Evolutionary conservation across 768 basidiomycete species (phyloP), one percentile per base, ranked within the genome.

Genomic region (Cubamyces lactineus): DNA sequence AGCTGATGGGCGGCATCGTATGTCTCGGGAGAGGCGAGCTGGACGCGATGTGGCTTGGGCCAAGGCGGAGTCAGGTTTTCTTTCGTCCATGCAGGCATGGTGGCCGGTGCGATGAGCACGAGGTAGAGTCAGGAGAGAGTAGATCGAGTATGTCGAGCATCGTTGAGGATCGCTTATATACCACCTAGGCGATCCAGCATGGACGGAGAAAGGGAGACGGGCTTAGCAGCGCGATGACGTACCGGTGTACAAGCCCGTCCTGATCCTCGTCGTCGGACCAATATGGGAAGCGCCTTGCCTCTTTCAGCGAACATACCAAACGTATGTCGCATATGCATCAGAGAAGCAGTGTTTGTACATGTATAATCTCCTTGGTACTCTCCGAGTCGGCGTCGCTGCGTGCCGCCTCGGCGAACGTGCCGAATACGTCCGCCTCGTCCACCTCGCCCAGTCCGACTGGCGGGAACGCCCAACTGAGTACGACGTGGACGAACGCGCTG

Each of bases 361-460:
- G 34, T 34, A 34, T 47, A 6, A 23, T 24, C 19, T 23, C 46
- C 46, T 47, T 47, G 1, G 23, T 24, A 13, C 46, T 47, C 23
- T 47, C 46, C 46, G 23, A 23, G 23, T 47, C 46, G 12, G 13
- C n/a, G 7, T 47, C 46, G 46, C 46, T 47, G 5, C 23, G 12
- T 23, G 9, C 46, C n/a, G 23, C 4, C 9, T 54, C 62, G 15
- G 54, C 46, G 58, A 69, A 67, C 23, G 68, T 63, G 16, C 68
- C 68, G 47, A 62, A 69, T n/a, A 67, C 60, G 51, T 69, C 68
- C 16, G 53, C 60, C 12, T 67, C 67, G 55, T 72, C 71, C 21
- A 66, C 52, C 24, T 66, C 57, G 8, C 71, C 66, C 8, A 69
- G 21, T 3, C 57, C 65, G 2, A 55, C 52, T 9, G 66, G 67